Conservation (phyloP, 768 basidiomycete species). For the Tricholoma sp. region DNA sequence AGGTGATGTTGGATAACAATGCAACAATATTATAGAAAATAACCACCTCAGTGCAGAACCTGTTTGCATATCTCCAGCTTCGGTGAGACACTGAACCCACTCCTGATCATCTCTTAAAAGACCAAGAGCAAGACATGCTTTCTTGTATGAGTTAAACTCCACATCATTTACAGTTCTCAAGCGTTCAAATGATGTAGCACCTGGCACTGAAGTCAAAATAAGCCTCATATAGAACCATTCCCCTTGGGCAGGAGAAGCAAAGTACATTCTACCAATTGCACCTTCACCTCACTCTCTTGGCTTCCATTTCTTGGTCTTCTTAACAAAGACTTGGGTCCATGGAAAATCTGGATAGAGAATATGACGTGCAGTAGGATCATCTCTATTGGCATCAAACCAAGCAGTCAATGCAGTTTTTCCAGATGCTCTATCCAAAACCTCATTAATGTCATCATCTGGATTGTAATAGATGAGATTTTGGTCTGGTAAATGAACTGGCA, state of each 20-base stretch:
- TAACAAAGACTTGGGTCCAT: constrained; percentile 20
- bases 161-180: too few relatives aligned
- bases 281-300: constrained; percentile 9
- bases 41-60: constrained; percentile 29
- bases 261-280: constrained; percentile 15
- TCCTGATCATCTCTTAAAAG: constrained; percentile 44
- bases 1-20: constrained; percentile 21
- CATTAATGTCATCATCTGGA: not conserved
- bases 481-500: too few relatives aligned
- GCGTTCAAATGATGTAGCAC: too few relatives aligned
- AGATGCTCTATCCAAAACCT: too few relatives aligned
- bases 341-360: constrained; percentile 31
- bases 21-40: constrained; percentile 22
- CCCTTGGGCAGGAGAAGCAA: constrained; percentile 25
- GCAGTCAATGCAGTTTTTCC: too few relatives aligned
- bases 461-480: too few relatives aligned
- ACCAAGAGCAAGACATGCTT: constrained; percentile 35
- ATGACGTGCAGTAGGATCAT: constrained; percentile 8
- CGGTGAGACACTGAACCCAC: constrained; percentile 33
- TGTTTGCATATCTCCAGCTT: constrained; percentile 33
- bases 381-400: constrained; percentile 23
- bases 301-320: constrained; percentile 4
- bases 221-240: not conserved
- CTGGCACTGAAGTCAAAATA: too few relatives aligned
- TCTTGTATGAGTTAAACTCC: too few relatives aligned